A percentile compares a stretch with the other conserved stretches of the same genome.
Evolutionary conservation across 139 green algal genomes (phyloP).

Genomic region (Haematococcus lacustris): DNA sequence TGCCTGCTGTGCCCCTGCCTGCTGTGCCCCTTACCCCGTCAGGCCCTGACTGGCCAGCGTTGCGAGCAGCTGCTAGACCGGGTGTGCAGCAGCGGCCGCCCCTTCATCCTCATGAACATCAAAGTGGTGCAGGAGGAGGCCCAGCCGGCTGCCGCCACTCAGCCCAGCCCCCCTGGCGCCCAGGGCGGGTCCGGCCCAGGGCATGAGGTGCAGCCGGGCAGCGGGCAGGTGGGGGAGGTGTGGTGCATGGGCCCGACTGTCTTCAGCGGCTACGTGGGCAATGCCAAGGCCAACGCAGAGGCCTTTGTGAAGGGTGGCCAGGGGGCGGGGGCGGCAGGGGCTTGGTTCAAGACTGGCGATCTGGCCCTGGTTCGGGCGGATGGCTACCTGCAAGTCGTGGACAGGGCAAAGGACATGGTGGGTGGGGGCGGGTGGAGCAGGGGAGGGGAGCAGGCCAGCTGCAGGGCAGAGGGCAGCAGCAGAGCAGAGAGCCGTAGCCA

Average conservation of each 20-base stretch:
- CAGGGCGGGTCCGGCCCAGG: too few species aligned
- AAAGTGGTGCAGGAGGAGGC: constrained; percentile 27
- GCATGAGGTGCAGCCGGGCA: constrained; percentile 42
- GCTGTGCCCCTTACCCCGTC: too few species aligned
- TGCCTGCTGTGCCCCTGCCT: too few species aligned
- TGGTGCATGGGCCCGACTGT: constrained; percentile 62
- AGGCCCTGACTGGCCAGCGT: too few species aligned
- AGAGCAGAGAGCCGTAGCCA: too few species aligned
- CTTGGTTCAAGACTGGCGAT: constrained; percentile 81
- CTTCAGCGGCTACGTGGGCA: constrained; percentile 51
- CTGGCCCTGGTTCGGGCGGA: constrained; percentile 33
- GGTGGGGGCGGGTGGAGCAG: too few species aligned
- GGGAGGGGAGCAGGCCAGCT: too few species aligned
- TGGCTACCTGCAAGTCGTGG: constrained; percentile 76
- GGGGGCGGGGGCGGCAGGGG: too few species aligned
- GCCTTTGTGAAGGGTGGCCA: constrained; percentile 44
- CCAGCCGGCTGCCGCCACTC: too few species aligned
- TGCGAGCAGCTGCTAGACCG: constrained; percentile 46
- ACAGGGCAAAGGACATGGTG: constrained; percentile 87
- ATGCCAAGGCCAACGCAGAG: constrained; percentile 28
- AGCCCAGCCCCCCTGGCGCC: too few species aligned
- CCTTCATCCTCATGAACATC: constrained; percentile 70
- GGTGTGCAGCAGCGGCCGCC: constrained; percentile 62
- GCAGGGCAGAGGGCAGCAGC: too few species aligned
- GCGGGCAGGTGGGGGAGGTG: constrained; percentile 60